phyloP scores from a whole-genome alignment of 331 rosid species.

The Stylosanthes scabra region DNA sequence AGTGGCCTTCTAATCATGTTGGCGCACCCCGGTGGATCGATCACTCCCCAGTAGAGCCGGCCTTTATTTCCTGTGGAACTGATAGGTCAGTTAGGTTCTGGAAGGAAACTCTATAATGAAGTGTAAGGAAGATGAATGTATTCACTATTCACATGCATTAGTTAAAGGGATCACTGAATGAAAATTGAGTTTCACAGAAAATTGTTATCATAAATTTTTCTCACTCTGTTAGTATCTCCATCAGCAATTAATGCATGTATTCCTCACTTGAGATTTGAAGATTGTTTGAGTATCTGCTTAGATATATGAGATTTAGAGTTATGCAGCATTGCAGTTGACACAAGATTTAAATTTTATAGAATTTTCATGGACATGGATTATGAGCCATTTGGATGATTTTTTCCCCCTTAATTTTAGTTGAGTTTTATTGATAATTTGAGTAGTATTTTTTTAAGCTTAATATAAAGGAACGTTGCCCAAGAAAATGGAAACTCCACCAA shows the following conservation, averaged over 20 bases:
- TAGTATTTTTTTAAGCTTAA: too few relatives aligned
- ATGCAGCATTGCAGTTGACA: too few relatives aligned
- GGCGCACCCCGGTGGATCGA: conserved; percentile 98
- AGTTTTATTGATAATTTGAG: too few relatives aligned
- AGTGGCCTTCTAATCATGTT: conserved; percentile 87
- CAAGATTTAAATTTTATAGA: too few relatives aligned
- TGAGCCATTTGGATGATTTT: too few relatives aligned
- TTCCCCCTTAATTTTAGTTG: too few relatives aligned
- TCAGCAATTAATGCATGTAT: not conserved
- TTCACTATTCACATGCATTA: not conserved
- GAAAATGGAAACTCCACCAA: too few relatives aligned
- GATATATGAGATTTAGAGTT: too few relatives aligned
- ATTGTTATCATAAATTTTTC: not conserved
- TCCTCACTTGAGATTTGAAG: not conserved
- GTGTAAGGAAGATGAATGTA: conserved; percentile 28
- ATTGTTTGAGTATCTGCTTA: too few relatives aligned
- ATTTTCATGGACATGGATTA: too few relatives aligned
- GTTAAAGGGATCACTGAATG: conserved; percentile 7
- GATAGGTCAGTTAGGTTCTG: conserved; percentile 89
- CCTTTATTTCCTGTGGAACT: conserved; percentile 87
- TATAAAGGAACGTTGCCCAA: too few relatives aligned
- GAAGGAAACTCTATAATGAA: conserved; percentile 61
- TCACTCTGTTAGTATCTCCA: conserved; percentile 2
- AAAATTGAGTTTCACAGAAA: not conserved
- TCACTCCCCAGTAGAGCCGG: conserved; percentile 75